A percentile compares a stretch with the other conserved stretches of the same genome.
These are phyloP conservation scores for Cercospora berteroae DNA, from an alignment of 2,329 filamentous ascomycete species.

Conservation along the genomic window DNA sequence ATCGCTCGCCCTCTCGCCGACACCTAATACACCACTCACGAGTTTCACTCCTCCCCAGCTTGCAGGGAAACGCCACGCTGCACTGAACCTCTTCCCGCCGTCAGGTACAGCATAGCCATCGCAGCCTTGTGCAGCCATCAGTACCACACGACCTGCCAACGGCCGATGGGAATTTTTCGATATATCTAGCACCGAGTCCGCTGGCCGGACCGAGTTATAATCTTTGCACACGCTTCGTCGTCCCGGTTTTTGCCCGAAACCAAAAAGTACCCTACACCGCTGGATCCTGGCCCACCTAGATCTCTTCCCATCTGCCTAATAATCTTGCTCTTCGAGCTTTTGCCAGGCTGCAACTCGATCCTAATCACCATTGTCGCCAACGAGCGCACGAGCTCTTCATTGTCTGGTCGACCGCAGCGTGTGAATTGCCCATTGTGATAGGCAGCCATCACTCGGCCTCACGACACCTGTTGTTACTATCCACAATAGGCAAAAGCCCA, in stretches of 20 bases:
- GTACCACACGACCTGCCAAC: constrained; percentile 28
- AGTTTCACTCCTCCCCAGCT: constrained; percentile 18
- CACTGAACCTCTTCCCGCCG: constrained; percentile 21
- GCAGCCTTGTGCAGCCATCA: constrained; percentile 24
- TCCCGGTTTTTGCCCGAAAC: constrained; percentile 29
- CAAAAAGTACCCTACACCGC: constrained; percentile 30
- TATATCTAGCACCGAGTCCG: constrained; percentile 33
- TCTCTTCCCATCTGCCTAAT: constrained; percentile 28
- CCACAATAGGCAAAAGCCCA: constrained; percentile 30
- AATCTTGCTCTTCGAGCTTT: constrained; percentile 29
- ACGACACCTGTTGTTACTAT: constrained; percentile 31
- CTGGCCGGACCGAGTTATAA: constrained; percentile 36
- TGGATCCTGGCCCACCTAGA: constrained; percentile 29
- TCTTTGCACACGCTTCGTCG: constrained; percentile 28
- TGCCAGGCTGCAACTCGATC: constrained; percentile 35
- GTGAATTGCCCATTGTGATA: constrained; percentile 33
- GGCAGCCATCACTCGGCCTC: constrained; percentile 18
- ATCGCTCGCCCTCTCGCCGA: constrained; percentile 14
- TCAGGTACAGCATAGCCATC: constrained; percentile 23
- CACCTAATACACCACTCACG: constrained; percentile 11
- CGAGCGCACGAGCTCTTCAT: constrained; percentile 28
- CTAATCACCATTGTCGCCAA: constrained; percentile 24
- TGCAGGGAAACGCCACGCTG: constrained; percentile 23
- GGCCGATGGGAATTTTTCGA: constrained; percentile 21
- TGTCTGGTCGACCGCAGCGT: constrained; percentile 33